These are phyloP conservation scores for Colletotrichum phormii DNA, from an alignment of 2,329 filamentous ascomycete genomes.

Conservation along the genomic window DNA sequence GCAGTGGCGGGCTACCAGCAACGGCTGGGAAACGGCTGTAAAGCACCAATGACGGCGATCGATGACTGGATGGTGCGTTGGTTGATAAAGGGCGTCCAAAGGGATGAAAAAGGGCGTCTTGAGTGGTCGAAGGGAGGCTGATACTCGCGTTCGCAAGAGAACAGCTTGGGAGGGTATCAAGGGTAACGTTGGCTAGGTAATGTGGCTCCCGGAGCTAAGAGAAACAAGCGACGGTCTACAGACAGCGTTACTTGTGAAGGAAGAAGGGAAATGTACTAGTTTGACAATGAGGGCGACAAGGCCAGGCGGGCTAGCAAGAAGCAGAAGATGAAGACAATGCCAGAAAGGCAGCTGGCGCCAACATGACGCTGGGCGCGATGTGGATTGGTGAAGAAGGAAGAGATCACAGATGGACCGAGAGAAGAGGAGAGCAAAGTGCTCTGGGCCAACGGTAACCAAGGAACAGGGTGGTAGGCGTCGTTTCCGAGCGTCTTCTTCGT, in stretches of 20 bases:
- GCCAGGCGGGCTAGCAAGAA: background rate
- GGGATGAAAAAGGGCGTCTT: background rate
- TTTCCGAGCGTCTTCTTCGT: conserved; percentile 13
- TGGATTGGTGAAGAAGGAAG: background rate
- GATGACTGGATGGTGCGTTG: background rate
- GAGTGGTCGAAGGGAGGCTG: background rate
- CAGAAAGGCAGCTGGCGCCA: conserved; percentile 20
- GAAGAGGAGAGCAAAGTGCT: background rate
- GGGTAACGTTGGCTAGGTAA: background rate
- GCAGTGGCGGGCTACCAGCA: background rate
- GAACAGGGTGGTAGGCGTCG: conserved; percentile 2
- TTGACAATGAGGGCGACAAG: background rate
- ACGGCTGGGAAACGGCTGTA: conserved; percentile 6
- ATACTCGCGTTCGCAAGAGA: background rate
- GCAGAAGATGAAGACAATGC: conserved; percentile 1
- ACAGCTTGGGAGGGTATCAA: conserved; percentile 2
- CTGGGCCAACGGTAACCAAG: background rate
- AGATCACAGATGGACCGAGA: background rate
- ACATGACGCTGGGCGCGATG: conserved; percentile 24
- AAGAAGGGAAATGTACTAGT: background rate
- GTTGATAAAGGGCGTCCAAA: background rate
- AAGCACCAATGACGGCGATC: background rate
- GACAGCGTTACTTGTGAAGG: background rate
- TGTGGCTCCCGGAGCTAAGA: conserved; percentile 21
- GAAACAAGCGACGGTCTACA: background rate